These are phyloP conservation scores for Batrachochytrium dendrobatidis DNA, from an alignment of 371 early-diverging fungal species.

Conservation along the genomic window DNA sequence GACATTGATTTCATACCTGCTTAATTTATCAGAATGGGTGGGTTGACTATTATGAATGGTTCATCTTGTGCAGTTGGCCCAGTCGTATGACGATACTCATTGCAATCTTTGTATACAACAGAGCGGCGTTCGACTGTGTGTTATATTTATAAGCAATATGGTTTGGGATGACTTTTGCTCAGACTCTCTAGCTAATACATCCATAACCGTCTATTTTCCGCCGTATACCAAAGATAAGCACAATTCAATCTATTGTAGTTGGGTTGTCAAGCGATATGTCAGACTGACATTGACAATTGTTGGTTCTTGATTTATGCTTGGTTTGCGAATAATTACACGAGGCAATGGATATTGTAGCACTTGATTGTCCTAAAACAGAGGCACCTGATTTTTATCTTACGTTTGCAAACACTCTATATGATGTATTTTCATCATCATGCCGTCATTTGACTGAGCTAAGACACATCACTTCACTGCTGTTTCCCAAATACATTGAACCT, in stretches of 20 bases:
- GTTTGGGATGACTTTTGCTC: conserved; percentile 74
- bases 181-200: conserved; percentile 55
- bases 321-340: conserved; percentile 33
- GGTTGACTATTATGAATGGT: too few relatives aligned
- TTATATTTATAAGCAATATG: conserved; percentile 64
- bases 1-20: conserved; percentile 55
- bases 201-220: conserved; percentile 55
- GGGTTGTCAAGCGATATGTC: not conserved
- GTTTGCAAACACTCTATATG: conserved; percentile 66
- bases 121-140: too few relatives aligned
- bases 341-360: conserved; percentile 58
- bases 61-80: too few relatives aligned
- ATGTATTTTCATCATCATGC: conserved; percentile 68
- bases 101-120: too few relatives aligned
- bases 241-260: not conserved
- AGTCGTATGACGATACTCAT: not conserved
- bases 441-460: conserved; percentile 80
- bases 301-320: not conserved
- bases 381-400: conserved; percentile 48
- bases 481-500: conserved; percentile 75
- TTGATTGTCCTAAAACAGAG: conserved; percentile 57
- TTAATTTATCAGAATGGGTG: conserved; percentile 67
- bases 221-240: conserved; percentile 50
- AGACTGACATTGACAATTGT: not conserved
- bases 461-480: conserved; percentile 66